phyloP scores from a whole-genome alignment of 768 basidiomycete genomes.

The Gyrodon lividus region DNA sequence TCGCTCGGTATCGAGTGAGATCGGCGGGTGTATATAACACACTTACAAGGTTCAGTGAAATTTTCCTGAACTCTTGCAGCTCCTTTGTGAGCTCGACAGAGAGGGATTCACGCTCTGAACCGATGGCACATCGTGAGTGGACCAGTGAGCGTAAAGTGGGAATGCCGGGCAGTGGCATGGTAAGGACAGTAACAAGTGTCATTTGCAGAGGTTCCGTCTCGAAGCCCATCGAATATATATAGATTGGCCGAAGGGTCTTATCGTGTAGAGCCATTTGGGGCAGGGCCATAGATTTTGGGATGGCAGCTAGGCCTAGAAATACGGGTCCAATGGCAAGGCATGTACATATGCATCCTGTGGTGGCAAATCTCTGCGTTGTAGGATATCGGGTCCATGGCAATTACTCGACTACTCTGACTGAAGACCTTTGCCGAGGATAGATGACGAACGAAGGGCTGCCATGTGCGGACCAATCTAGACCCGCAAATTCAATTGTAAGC shows the following conservation, averaged over 20 bases:
- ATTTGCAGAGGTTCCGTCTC: neutral
- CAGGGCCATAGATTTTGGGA: neutral
- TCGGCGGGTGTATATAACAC: too few species aligned
- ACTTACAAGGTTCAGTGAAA: constrained; percentile 21
- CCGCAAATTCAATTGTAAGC: too few species aligned
- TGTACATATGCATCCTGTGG: too few species aligned
- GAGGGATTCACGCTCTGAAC: constrained; percentile 1
- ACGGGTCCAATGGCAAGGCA: neutral
- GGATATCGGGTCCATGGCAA: too few species aligned
- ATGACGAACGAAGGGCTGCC: too few species aligned
- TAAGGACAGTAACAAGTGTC: neutral
- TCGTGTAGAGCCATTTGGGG: too few species aligned
- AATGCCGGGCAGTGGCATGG: constrained; percentile 10
- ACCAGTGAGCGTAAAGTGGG: neutral
- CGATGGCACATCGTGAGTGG: neutral
- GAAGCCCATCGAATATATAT: constrained; percentile 10
- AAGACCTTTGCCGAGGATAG: too few species aligned
- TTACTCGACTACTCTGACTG: too few species aligned
- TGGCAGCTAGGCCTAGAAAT: neutral
- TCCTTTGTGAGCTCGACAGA: constrained; percentile 19
- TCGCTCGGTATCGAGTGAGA: neutral
- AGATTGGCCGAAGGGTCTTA: neutral
- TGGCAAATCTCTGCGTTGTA: too few species aligned
- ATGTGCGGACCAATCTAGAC: too few species aligned
- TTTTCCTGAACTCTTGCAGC: constrained; percentile 22